Evolutionary conservation across 2,329 filamentous ascomycete species (phyloP), one percentile per base, ranked within the genome.

Genomic region (Alternaria sp.): DNA sequence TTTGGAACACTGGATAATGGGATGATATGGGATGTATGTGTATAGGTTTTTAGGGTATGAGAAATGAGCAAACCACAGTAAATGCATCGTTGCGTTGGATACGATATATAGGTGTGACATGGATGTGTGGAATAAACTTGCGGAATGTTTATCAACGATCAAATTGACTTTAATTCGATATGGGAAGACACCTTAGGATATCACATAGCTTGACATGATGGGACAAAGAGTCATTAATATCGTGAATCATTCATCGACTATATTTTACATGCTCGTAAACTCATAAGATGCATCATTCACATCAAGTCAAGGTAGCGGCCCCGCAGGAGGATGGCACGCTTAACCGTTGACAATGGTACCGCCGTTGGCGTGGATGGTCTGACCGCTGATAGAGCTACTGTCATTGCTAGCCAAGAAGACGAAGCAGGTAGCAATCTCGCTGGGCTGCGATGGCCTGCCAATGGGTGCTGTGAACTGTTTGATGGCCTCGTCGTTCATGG

Each of bases 321-420:
- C 31, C 4, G n/a, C 8, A 10, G 33, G 14, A 21, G 6, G 4
- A 24, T 3, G 14, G 33, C n/a, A 28, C 28, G 5, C 34, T 64
- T 66, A 77, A 50, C 75, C 72, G 41, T 69, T 75, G 5, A 77
- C 73, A 36, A 77, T 55, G 10, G 70, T 72, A 36, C 76, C 75
- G 24, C 76, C 76, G 52, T 89, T 88, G 33, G 85, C 82, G 71
- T 90, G 86, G 50, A 90, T 79, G n/a, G 80, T 83, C 80, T 94
- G 91, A 2, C 92, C 91, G 52, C 85, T 89, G 44, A 95, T 87
- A 61, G 86, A 88, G 46, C 86, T 88, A 72, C 89, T 91, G 73
- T 95, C 91, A 58, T 83, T 80, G 51, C 87, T 89, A 0, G 91
- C 91, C 64, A 96, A 80, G 77, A 95, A 95, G 4, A 95, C 90